Conservation (phyloP, 2,329 filamentous ascomycete species). For the Exserohilum rostratum region DNA sequence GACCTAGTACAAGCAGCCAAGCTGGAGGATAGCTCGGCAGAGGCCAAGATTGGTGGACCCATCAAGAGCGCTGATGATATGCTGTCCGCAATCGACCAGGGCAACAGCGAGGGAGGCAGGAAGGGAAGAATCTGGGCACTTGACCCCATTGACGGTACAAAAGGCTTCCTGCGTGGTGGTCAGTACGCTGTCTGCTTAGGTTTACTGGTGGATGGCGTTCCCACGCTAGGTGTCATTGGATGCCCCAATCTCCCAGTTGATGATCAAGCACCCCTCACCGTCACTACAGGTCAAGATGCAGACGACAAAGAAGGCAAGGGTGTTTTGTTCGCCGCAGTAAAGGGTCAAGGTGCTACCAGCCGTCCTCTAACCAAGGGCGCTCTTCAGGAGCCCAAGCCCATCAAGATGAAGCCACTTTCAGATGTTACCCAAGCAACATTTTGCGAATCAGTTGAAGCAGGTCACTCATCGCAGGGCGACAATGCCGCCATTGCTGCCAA, state of each 20-base stretch:
- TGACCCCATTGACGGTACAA: slow-evolving; percentile 97
- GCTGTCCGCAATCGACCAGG: slow-evolving; percentile 64
- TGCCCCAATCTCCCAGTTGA: slow-evolving; percentile 95
- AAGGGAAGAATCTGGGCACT: slow-evolving; percentile 90
- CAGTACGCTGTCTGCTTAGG: slow-evolving; percentile 97
- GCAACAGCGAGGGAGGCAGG: slow-evolving; percentile 71
- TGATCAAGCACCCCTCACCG: slow-evolving; percentile 72
- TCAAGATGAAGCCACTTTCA: slow-evolving; percentile 78
- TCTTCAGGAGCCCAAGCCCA: slow-evolving; percentile 64
- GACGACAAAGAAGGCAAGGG: slow-evolving; percentile 77
- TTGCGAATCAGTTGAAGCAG: slow-evolving; percentile 95
- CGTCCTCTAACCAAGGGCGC: slow-evolving; percentile 68
- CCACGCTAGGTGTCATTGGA: slow-evolving; percentile 91
- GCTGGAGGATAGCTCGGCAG: slow-evolving; percentile 69
- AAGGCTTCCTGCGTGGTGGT: slow-evolving; percentile 93
- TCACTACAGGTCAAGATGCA: slow-evolving; percentile 75
- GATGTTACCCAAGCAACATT: slow-evolving; percentile 84
- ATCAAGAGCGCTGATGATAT: slow-evolving; percentile 69
- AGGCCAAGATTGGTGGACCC: slow-evolving; percentile 71
- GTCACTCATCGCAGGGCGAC: slow-evolving; percentile 87
- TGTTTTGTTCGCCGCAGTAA: slow-evolving; percentile 85
- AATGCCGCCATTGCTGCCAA: slow-evolving; percentile 82
- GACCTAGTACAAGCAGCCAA: slow-evolving; percentile 75
- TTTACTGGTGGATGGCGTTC: slow-evolving; percentile 89
- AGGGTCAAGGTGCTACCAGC: slow-evolving; percentile 79